These are phyloP conservation scores for Tolypocladium ovalisporum DNA, from an alignment of 2,329 filamentous ascomycete genomes.

Conservation along the genomic window DNA sequence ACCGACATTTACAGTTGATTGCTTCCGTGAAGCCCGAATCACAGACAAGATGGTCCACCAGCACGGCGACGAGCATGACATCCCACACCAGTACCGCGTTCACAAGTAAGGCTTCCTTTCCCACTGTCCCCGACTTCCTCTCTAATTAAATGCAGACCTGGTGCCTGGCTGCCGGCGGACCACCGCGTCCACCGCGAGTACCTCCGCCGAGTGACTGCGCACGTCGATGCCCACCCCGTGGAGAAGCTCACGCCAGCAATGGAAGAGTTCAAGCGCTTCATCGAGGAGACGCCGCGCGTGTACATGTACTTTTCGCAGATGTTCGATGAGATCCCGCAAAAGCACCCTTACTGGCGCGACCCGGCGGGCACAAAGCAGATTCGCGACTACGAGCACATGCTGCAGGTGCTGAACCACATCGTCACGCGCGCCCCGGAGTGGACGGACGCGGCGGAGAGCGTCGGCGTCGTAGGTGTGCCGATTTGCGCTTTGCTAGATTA, in stretches of 20 bases:
- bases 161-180: constrained; percentile 54
- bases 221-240: constrained; percentile 38
- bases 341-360: constrained; percentile 48
- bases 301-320: constrained; percentile 58
- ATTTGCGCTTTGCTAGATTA: constrained; percentile 44
- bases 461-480: constrained; percentile 43
- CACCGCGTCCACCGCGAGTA: constrained; percentile 51
- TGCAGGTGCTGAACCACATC: constrained; percentile 53
- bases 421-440: constrained; percentile 39
- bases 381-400: constrained; percentile 55
- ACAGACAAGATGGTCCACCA: constrained; percentile 34
- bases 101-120: constrained; percentile 26
- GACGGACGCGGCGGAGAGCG: constrained; percentile 38
- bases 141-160: constrained; percentile 25
- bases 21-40: background rate
- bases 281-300: constrained; percentile 51
- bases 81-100: constrained; percentile 35
- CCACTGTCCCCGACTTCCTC: background rate
- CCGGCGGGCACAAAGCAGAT: constrained; percentile 53
- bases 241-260: constrained; percentile 47
- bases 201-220: constrained; percentile 44
- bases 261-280: constrained; percentile 53
- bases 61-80: constrained; percentile 38
- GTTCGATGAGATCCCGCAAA: constrained; percentile 56
- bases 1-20: background rate